A percentile compares a stretch with the other conserved stretches of the same genome.
Conservation (phyloP, 2,329 filamentous ascomycete species). For the Clonostachys solani region DNA sequence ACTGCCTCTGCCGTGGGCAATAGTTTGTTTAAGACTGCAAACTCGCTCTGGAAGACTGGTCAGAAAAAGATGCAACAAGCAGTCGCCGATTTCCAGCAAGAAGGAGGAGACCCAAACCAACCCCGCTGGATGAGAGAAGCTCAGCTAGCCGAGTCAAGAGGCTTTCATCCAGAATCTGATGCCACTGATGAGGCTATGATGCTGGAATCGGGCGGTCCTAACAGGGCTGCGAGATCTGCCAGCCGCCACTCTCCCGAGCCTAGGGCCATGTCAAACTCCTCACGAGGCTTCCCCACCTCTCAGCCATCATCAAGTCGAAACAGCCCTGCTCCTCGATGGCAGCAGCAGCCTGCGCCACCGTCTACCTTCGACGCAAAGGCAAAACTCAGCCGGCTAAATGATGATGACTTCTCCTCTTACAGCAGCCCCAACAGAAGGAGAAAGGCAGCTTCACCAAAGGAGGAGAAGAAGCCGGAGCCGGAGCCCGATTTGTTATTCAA, state of each 20-base stretch:
- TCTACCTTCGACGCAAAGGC: conserved; percentile 29
- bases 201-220: conserved; percentile 63
- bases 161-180: background rate
- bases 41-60: conserved; percentile 90
- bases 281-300: conserved; percentile 46
- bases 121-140: conserved; percentile 94
- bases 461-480: conserved; percentile 28
- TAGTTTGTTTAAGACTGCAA: conserved; percentile 87
- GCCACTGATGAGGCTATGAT: conserved; percentile 74
- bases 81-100: conserved; percentile 76
- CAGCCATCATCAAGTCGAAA: conserved; percentile 37
- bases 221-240: conserved; percentile 30
- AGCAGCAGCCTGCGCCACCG: conserved; percentile 40
- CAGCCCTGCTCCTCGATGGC: conserved; percentile 53
- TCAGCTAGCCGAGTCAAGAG: conserved; percentile 24
- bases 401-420: conserved; percentile 83
- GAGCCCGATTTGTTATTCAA: conserved; percentile 63
- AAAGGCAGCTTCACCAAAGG: conserved; percentile 49
- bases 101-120: conserved; percentile 64
- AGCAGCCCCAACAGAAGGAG: conserved; percentile 81
- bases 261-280: conserved; percentile 20
- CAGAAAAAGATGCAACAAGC: conserved; percentile 92
- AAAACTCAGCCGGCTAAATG: conserved; percentile 68
- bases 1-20: conserved; percentile 78
- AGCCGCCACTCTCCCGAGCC: conserved; percentile 8